Conservation (phyloP, 192 early-diverging fungal genomes). For the Fimicolochytrium jonesii region DNA sequence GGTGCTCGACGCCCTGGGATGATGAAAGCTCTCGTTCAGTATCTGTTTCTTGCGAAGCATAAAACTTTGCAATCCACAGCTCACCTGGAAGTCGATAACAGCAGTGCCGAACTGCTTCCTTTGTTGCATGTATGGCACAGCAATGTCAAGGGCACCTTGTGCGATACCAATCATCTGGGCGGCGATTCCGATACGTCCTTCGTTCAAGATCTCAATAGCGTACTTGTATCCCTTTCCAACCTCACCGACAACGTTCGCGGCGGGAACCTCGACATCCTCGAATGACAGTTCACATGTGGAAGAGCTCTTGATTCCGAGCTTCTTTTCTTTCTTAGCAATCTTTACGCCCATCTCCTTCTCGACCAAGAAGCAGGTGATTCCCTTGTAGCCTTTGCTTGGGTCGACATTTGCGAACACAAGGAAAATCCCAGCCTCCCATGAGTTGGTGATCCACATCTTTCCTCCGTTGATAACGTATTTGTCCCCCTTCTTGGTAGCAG, state of each 20-base stretch:
- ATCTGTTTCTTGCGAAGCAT: too few relatives aligned
- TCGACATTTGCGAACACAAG: slow-evolving; percentile 97
- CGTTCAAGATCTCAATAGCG: slow-evolving; percentile 96
- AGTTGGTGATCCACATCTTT: slow-evolving; percentile 73
- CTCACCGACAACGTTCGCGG: slow-evolving; percentile 81
- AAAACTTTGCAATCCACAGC: too few relatives aligned
- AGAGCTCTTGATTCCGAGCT: slow-evolving; percentile 95
- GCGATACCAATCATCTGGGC: slow-evolving; percentile 97
- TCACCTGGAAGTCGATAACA: slow-evolving; percentile 83
- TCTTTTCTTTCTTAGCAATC: slow-evolving; percentile 93
- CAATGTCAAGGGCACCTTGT: slow-evolving; percentile 85
- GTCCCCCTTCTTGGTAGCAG: slow-evolving; percentile 79
- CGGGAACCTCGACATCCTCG: slow-evolving; percentile 85
- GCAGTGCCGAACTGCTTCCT: slow-evolving; percentile 84
- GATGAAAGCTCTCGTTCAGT: too few relatives aligned
- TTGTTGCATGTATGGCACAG: slow-evolving; percentile 88
- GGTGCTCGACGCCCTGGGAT: slow-evolving; percentile 78
- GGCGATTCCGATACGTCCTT: slow-evolving; percentile 96
- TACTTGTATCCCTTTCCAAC: slow-evolving; percentile 97
- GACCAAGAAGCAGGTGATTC: slow-evolving; percentile 94
- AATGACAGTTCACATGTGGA: slow-evolving; percentile 92
- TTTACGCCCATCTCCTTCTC: slow-evolving; percentile 87
- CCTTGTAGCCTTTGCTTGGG: slow-evolving; percentile 87
- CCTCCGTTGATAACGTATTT: slow-evolving; percentile 76
- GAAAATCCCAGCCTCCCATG: slow-evolving; percentile 89